Conservation (phyloP, 2,329 filamentous ascomycete genomes). For the Neonectria sp. region DNA sequence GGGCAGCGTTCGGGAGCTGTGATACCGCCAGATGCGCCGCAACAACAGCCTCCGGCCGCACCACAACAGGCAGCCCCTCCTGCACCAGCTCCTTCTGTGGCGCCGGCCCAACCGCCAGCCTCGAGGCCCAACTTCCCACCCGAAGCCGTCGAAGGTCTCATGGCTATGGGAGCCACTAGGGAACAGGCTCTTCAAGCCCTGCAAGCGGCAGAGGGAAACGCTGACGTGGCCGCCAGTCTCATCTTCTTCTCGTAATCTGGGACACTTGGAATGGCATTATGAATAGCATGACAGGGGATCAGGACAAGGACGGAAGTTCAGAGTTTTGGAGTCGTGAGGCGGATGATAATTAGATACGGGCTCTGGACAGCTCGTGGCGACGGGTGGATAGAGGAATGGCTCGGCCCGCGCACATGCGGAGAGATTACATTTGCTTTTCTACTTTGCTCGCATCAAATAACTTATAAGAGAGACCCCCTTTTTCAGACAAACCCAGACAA, state of each 20-base stretch:
- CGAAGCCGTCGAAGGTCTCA: conserved; percentile 81
- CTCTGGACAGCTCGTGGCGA: conserved; percentile 26
- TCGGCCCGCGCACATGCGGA: conserved; percentile 27
- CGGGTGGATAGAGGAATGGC: conserved; percentile 41
- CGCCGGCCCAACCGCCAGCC: conserved; percentile 46
- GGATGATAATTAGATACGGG: conserved; percentile 43
- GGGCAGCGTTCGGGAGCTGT: conserved; percentile 87
- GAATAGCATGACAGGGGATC: conserved; percentile 27
- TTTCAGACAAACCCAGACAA: conserved; percentile 34
- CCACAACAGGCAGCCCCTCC: conserved; percentile 41
- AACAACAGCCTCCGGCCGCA: conserved; percentile 44
- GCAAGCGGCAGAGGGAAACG: conserved; percentile 86
- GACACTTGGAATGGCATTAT: conserved; percentile 26
- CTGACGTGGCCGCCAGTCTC: conserved; percentile 89
- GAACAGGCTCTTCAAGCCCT: conserved; percentile 85
- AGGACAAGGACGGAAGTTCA: conserved; percentile 20
- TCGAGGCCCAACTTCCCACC: conserved; percentile 62
- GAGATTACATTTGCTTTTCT: conserved; percentile 29
- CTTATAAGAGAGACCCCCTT: conserved; percentile 22
- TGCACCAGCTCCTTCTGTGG: conserved; percentile 46
- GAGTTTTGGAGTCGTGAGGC: conserved; percentile 28
- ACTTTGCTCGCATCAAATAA: conserved; percentile 32
- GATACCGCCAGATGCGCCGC: conserved; percentile 51
- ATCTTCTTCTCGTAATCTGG: conserved; percentile 66
- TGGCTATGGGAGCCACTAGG: conserved; percentile 82